Evolutionary conservation across 345 rosid species (phyloP), one percentile per base, ranked within the genome.

Genomic region (Chamaenerion angustifolium): DNA sequence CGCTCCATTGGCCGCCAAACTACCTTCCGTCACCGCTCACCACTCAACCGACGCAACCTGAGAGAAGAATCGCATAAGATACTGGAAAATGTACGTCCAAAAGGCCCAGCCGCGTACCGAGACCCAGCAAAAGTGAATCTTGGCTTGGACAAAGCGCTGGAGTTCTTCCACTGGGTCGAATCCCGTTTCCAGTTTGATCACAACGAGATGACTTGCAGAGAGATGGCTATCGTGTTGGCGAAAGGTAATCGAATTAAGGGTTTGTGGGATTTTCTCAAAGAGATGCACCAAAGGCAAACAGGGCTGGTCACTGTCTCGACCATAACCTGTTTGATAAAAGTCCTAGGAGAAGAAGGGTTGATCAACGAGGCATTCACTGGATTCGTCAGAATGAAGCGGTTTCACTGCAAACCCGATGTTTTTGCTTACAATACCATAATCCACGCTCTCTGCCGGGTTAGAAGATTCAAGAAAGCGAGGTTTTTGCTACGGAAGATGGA

Each of bases 321-420:
- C 6, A 25, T 85, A 46, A 89, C 94, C 55, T 79, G 94, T 79
- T 89, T 85, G 94, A 82, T 89, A 50, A 89, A 89, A 81, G 87
- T 82, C 56, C 77, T 85, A 60, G 95, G 82, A 59, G 90, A 89
- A 59, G 90, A 89, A 72, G 97, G 97, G 17, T 65, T 81, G 42
- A 90, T 77, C 12, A 71, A 76, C 18, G 88, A 85, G 60, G 87
- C 90, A 11, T 61, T 83, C 62, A 62, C 75, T 56, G 61, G 67
- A 0, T 83, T 89, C 55, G 80, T 80, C 42, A 61, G 94, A 66
- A 81, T 85, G 84, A 89, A 81, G 64, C 79, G 78, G 55, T 76
- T 69, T 41, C 80, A 57, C 12, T 83, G 89, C 56, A 82, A 79
- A 56, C 94, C 82, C 2, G 97, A 89, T 57, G 90, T 85, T 52